phyloP scores from a whole-genome alignment of 345 rosid genomes.

The Gossypium herbaceum region DNA sequence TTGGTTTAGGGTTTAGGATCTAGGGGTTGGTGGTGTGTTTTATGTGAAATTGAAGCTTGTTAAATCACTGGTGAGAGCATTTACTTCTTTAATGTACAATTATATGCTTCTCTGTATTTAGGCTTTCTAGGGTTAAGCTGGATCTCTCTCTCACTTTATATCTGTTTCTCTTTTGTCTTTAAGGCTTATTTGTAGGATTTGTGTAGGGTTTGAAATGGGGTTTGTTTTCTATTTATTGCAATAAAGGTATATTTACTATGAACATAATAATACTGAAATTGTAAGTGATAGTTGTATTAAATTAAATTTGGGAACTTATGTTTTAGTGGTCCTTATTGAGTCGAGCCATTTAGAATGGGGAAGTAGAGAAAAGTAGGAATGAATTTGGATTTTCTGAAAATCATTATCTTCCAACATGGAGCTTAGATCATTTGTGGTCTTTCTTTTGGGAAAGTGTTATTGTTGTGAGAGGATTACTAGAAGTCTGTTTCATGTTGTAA shows the following conservation, averaged over 20 bases:
- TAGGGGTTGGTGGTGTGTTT: neutral
- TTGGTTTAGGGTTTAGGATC: conserved; percentile 15
- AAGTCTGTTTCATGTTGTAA: neutral
- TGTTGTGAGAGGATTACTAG: neutral
- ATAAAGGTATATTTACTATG: neutral
- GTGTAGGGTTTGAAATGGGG: neutral
- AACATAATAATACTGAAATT: neutral
- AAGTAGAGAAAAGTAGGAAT: neutral
- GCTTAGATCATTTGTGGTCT: neutral
- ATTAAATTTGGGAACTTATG: neutral
- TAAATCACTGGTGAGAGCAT: conserved; percentile 12
- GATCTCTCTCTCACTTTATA: neutral
- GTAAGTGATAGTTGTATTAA: neutral
- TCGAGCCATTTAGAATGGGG: neutral
- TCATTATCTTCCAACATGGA: neutral
- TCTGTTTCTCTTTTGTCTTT: neutral
- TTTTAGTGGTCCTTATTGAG: neutral
- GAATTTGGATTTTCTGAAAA: neutral
- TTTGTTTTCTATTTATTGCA: neutral
- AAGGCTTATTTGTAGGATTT: neutral
- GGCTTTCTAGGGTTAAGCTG: neutral
- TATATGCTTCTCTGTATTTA: neutral
- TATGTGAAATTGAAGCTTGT: conserved; percentile 17
- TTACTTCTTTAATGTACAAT: conserved; percentile 1
- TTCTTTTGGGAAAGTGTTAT: neutral